A percentile compares a stretch with the other conserved stretches of the same genome.
Conservation (phyloP, 2,329 filamentous ascomycete genomes). For the Calonectria fujianensis region DNA sequence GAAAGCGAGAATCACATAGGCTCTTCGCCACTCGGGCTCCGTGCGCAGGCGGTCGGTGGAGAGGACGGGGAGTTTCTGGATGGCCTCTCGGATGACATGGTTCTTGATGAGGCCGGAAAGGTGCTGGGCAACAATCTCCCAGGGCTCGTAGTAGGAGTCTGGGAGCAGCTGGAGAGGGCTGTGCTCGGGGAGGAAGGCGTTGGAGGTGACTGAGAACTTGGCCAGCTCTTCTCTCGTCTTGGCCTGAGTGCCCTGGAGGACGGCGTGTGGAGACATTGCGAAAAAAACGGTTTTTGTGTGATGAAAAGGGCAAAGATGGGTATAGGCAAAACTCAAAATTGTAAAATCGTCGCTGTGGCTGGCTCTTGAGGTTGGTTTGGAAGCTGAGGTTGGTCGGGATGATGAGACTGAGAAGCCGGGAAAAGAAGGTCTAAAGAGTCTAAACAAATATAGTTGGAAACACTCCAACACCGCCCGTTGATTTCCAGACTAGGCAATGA, state of each 20-base stretch:
- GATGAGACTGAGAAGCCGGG: constrained; percentile 4
- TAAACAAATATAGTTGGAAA: constrained; percentile 30
- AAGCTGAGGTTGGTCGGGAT: too few species aligned
- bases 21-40: constrained; percentile 86
- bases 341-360: constrained; percentile 9
- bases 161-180: constrained; percentile 80
- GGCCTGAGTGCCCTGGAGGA: constrained; percentile 48
- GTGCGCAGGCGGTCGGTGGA: constrained; percentile 77
- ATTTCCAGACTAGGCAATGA: neutral
- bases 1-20: constrained; percentile 86
- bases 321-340: constrained; percentile 5
- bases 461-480: neutral
- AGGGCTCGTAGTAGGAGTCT: constrained; percentile 84
- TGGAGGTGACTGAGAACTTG: constrained; percentile 65
- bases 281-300: neutral
- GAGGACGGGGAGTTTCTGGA: constrained; percentile 81
- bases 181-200: constrained; percentile 86
- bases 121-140: constrained; percentile 83
- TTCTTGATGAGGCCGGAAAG: constrained; percentile 80
- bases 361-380: neutral
- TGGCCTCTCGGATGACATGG: constrained; percentile 74
- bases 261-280: constrained; percentile 66
- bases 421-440: constrained; percentile 23
- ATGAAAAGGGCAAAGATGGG: constrained; percentile 6
- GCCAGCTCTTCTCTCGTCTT: constrained; percentile 55